Evolutionary conservation across 768 basidiomycete genomes (phyloP).

Genomic region (Kwoniella dendrophila): DNA sequence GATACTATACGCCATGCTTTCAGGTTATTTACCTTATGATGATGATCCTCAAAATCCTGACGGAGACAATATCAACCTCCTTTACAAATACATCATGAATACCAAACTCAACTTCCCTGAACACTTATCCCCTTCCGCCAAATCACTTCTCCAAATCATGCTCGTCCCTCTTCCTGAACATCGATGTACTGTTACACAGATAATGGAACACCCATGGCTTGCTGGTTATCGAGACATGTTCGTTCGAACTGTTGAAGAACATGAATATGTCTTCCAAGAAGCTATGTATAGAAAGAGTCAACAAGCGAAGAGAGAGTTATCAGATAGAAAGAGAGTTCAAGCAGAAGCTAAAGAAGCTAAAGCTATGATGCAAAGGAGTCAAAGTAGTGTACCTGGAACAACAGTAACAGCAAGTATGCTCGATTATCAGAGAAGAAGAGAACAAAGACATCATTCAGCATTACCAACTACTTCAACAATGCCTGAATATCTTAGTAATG

Average conservation of each 20-base stretch:
- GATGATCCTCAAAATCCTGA: constrained; percentile 98
- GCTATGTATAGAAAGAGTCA: constrained; percentile 81
- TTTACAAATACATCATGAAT: constrained; percentile 98
- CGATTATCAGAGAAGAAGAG: constrained; percentile 36
- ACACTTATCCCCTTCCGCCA: constrained; percentile 79
- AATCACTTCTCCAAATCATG: constrained; percentile 84
- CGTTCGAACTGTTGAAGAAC: constrained; percentile 70
- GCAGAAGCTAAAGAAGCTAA: constrained; percentile 38
- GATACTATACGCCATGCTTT: constrained; percentile 97
- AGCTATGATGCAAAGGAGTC: constrained; percentile 40
- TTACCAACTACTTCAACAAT: constrained; percentile 47
- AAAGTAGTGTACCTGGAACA: constrained; percentile 37
- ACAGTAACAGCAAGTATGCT: constrained; percentile 41
- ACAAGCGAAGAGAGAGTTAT: constrained; percentile 52
- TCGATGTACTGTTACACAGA: constrained; percentile 71
- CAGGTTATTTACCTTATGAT: constrained; percentile 92
- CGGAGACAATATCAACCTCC: constrained; percentile 97
- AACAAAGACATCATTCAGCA: constrained; percentile 45
- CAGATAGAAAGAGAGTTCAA: constrained; percentile 44
- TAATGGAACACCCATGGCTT: constrained; percentile 91
- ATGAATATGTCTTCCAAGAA: constrained; percentile 78
- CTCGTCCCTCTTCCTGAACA: constrained; percentile 86
- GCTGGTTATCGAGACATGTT: constrained; percentile 67
- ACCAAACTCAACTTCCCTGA: constrained; percentile 97
- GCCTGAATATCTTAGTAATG: constrained; percentile 44